Base-by-base conservation (phyloP, 1,284 basidiomycete species). In the Rugosomyces carneus region DNA sequence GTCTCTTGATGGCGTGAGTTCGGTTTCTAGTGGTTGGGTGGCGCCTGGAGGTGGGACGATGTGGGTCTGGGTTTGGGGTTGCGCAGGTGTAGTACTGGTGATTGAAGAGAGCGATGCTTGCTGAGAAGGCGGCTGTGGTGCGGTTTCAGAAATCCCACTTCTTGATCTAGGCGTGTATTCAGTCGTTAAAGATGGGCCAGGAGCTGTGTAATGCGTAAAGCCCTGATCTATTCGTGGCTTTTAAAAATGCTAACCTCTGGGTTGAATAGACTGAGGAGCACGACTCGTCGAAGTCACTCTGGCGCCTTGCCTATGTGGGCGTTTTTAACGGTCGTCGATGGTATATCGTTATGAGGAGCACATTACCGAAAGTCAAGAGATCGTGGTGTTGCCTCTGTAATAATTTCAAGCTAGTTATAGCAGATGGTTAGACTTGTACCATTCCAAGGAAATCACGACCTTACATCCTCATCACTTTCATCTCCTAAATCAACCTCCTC, bases 141-240 rank as follows among this genome's bases (percentile, higher is more conserved):
- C 49, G 26, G 59, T 53, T 21, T 44, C 48, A 15, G 62, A 54
- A 41, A 67, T 60, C 15, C 68, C 75, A 6, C 81, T 83, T 37
- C 91, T 75, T 49, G 88, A 78, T n/a, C 84, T 80, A 6, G 89
- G 89, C 0, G 85, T 92, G 64, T 95, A 94, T 66, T 95, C 93
- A 7, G 92, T 93, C 15, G 90, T 90, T 44, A 93, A 71, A 48
- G 85, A 77, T 0, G 82, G 80, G 38, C 71, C 74, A 8, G 73
- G 70, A 67, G 42, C 13, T 37, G 9, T 7, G 19, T 7, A 23
- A 10, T 37, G 8, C 35, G 35, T 7, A 18, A 4, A 7, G n/a
- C 3, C 18, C 5, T 37, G 11, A 37, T 37, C 10, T 11, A 31
- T 43, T 10, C 9, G 15, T 20, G 2, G 11, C 8, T 42, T 41